Conservation (phyloP, 306 rosid species). For the Citrullus amarus region DNA sequence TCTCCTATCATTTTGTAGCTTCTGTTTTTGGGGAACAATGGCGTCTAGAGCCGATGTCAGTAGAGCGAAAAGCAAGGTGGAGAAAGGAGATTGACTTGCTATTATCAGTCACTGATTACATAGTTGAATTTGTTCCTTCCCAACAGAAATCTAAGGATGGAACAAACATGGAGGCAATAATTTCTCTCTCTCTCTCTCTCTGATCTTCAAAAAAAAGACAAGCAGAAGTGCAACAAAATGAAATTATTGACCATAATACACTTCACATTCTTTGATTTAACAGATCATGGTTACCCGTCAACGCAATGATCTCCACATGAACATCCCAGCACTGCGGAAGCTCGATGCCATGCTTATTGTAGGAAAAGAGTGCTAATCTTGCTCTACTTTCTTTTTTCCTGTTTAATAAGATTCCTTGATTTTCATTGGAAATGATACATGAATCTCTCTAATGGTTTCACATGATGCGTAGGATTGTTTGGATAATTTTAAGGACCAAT, state of each 20-base stretch:
- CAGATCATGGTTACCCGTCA: conserved; percentile 94
- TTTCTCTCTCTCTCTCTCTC: not conserved
- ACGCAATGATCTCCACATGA: conserved; percentile 88
- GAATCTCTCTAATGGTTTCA: not conserved
- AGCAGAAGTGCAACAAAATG: not conserved
- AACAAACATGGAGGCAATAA: conserved; percentile 65
- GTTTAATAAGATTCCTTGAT: not conserved
- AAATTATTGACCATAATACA: not conserved
- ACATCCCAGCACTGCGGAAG: conserved; percentile 83
- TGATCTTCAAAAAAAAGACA: not conserved
- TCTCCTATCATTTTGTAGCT: conserved; percentile 35
- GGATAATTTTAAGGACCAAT: conserved; percentile 63
- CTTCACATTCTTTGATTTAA: conserved; percentile 13
- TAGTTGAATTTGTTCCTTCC: conserved; percentile 86
- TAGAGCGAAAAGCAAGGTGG: conserved; percentile 74
- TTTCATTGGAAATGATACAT: not conserved
- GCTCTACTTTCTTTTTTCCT: not conserved
- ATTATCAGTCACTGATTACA: conserved; percentile 61
- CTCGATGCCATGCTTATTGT: conserved; percentile 89
- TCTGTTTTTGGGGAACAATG: conserved; percentile 83
- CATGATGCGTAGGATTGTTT: conserved; percentile 60
- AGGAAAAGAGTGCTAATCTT: conserved; percentile 20
- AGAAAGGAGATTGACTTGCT: conserved; percentile 84
- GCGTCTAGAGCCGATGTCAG: conserved; percentile 76
- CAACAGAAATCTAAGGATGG: conserved; percentile 80